Base-by-base conservation (phyloP, 306 rosid genomes). In the Castanea sativa region DNA sequence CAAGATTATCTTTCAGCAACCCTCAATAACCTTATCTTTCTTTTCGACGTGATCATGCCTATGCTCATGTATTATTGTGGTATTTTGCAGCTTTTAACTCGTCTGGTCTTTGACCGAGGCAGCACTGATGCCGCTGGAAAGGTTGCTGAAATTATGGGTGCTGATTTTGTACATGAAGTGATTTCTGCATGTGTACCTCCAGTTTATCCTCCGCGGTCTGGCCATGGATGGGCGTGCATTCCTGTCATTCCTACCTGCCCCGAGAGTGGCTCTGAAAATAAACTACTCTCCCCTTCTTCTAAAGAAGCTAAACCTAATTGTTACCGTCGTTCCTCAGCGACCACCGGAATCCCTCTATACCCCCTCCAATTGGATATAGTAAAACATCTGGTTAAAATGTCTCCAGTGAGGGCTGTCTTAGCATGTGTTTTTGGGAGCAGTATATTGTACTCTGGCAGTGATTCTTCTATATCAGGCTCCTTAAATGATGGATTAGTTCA, bases 161-260 rank as follows among this genome's bases (percentile, higher is more conserved):
- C 99, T 70, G 99, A 92, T 86, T 94, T 94, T 88, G 99, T 94
- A 14, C 97, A 92, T 41, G 97, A 94, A 88, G 97, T 94, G 76
- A 92, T 94, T 85, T 92, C 99, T 74, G 92, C 99, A 73, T 92
- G 99, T 79, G 99, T 94, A 77, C 97, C 97, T 84, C 94, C 97
- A 52, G 99, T 94, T 78, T 94, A 82, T 79, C 97, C 97, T 73
- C 99, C 99, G 1, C 89, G 97, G 33, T 90, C 95, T 85, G 99
- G 99, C 71, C 89, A 88, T 83, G 99, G 97, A 67, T 94, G 99
- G 99, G 99, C 97, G 16, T 90, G 99, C 83, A 94, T 94, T 87
- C 99, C 97, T 1, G 90, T 91, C 79, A 78, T 89, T 81, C 97
- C 99, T 81, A 79, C 93, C 35, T 88, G 87, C 83, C 83, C 91